Conservation (phyloP, 2,329 filamentous ascomycete species). For the Fusarium verrucosum region DNA sequence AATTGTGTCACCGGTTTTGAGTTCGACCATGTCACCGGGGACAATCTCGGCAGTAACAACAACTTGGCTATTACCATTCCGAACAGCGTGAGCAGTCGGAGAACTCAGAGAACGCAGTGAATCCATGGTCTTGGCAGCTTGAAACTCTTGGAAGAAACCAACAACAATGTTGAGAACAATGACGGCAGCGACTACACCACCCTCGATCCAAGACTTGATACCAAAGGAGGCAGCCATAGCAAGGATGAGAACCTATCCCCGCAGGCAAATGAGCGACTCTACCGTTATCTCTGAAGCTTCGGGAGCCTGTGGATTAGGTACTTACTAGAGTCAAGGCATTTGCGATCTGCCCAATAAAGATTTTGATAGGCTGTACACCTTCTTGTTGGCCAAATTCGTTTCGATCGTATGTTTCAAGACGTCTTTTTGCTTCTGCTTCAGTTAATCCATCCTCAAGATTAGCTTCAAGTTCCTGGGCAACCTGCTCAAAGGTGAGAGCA, state of each 20-base stretch:
- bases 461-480: constrained; percentile 27
- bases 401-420: constrained; percentile 65
- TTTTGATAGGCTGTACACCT: constrained; percentile 69
- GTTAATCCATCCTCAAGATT: constrained; percentile 29
- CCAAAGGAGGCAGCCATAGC: constrained; percentile 68
- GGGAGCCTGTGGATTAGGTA: constrained; percentile 8
- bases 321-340: constrained; percentile 74
- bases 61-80: constrained; percentile 52
- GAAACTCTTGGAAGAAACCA: constrained; percentile 57
- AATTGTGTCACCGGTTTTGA: constrained; percentile 67
- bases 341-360: constrained; percentile 71
- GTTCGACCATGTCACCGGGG: constrained; percentile 64
- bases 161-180: constrained; percentile 67
- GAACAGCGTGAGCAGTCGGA: constrained; percentile 55
- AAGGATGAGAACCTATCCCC: constrained; percentile 59
- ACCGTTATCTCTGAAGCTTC: constrained; percentile 12
- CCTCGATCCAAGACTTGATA: constrained; percentile 68
- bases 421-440: constrained; percentile 53
- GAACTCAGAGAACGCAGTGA: constrained; percentile 56
- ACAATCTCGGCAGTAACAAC: constrained; percentile 58
- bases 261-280: constrained; percentile 34
- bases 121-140: constrained; percentile 61
- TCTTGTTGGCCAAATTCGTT: constrained; percentile 71
- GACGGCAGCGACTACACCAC: constrained; percentile 66
- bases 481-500: constrained; percentile 27